Conservation (phyloP, 306 rosid species). For the Cucurbita pepo region DNA sequence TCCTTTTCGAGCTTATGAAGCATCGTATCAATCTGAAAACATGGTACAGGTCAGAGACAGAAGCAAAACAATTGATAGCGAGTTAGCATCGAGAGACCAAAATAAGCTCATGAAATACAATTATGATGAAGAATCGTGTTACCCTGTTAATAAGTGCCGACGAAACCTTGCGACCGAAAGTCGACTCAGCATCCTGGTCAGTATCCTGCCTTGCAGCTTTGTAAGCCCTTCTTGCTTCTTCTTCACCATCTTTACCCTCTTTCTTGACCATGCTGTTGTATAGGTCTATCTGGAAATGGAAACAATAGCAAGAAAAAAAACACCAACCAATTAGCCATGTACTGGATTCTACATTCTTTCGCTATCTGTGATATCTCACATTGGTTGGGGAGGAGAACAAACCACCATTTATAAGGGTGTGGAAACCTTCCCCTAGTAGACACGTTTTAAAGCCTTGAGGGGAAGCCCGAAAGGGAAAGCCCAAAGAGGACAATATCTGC, state of each 20-base stretch:
- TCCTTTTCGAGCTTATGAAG: constrained; percentile 96
- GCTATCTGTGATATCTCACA: too few species aligned
- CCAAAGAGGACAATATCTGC: too few species aligned
- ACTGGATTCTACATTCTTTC: too few species aligned
- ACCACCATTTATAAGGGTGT: too few species aligned
- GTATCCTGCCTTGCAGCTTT: constrained; percentile 74
- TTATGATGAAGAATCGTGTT: constrained; percentile 7
- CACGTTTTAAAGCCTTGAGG: too few species aligned
- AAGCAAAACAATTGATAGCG: background rate
- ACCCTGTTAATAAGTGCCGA: constrained; percentile 80
- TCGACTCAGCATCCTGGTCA: constrained; percentile 28
- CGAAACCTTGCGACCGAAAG: constrained; percentile 49
- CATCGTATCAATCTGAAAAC: constrained; percentile 70
- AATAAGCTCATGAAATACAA: background rate
- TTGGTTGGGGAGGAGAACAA: too few species aligned
- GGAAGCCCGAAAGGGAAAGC: too few species aligned
- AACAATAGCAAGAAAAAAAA: background rate
- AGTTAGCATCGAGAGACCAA: background rate
- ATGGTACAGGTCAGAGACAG: background rate
- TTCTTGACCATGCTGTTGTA: constrained; percentile 77
- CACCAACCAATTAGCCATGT: background rate
- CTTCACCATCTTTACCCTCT: constrained; percentile 54
- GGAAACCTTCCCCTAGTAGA: too few species aligned
- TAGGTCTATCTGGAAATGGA: constrained; percentile 53
- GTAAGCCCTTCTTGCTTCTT: constrained; percentile 66